Conservation (phyloP, 1,139 yeast species). For the Diutina sp. region DNA sequence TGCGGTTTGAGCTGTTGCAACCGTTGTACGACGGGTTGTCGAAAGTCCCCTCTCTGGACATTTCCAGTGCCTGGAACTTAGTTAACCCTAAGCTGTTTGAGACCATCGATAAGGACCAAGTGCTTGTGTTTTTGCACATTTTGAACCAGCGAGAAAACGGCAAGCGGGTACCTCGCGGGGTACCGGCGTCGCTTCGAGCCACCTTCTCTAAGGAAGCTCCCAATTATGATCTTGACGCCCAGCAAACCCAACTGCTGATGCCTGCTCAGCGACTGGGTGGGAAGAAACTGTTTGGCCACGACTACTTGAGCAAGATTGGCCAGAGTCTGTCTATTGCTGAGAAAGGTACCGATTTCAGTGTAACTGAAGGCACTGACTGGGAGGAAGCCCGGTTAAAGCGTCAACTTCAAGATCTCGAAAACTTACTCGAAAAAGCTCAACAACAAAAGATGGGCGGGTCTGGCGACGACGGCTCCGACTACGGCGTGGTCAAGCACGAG, state of each 20-base stretch:
- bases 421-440: slow-evolving; percentile 46
- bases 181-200: slow-evolving; percentile 87
- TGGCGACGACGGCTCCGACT: neutral
- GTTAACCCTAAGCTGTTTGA: slow-evolving; percentile 83
- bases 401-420: slow-evolving; percentile 63
- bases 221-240: slow-evolving; percentile 45
- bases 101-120: slow-evolving; percentile 89
- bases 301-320: slow-evolving; percentile 27
- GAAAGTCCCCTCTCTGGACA: slow-evolving; percentile 72
- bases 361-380: slow-evolving; percentile 72
- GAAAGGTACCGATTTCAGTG: slow-evolving; percentile 62
- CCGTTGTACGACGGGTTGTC: slow-evolving; percentile 57
- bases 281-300: slow-evolving; percentile 24
- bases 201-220: slow-evolving; percentile 83
- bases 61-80: slow-evolving; percentile 90
- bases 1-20: slow-evolving; percentile 57
- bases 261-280: slow-evolving; percentile 9
- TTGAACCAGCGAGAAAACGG: slow-evolving; percentile 85
- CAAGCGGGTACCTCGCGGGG: slow-evolving; percentile 78
- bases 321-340: slow-evolving; percentile 36
- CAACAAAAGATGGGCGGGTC: slow-evolving; percentile 3
- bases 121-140: slow-evolving; percentile 78
- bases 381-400: slow-evolving; percentile 77
- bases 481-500: slow-evolving; percentile 42
- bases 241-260: slow-evolving; percentile 12